Evolutionary conservation across 305 asterid species (phyloP).

Genomic region (Rubia tinctorum): DNA sequence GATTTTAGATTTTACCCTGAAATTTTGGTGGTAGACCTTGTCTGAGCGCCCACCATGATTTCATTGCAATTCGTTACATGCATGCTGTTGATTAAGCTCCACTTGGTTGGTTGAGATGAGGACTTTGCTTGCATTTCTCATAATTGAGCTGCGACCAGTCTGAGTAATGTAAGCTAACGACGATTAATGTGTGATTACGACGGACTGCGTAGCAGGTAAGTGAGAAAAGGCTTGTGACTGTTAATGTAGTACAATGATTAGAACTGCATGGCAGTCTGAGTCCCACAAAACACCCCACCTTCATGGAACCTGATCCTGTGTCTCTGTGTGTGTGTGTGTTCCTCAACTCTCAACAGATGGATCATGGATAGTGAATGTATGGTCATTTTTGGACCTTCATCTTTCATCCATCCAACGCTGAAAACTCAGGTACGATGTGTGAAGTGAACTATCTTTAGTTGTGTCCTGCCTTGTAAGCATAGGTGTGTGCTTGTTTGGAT

Average conservation of each 20-base stretch:
- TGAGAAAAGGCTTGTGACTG: conserved; percentile 15
- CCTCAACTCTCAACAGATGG: not conserved
- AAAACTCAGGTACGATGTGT: not conserved
- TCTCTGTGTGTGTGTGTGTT: not conserved
- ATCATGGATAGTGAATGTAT: conserved; percentile 1
- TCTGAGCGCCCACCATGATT: not conserved
- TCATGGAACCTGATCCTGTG: not conserved
- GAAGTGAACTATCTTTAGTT: not conserved
- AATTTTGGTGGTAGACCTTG: not conserved
- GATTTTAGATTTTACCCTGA: not conserved
- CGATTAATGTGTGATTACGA: not conserved
- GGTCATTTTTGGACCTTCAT: not conserved
- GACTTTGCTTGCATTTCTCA: not conserved
- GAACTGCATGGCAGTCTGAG: conserved; percentile 2
- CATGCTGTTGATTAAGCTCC: not conserved
- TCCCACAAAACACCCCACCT: not conserved
- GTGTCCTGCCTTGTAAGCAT: not conserved
- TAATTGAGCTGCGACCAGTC: not conserved
- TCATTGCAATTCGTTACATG: not conserved
- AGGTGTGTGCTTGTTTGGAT: not conserved
- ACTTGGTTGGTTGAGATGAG: not conserved
- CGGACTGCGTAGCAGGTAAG: conserved; percentile 6
- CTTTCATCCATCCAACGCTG: not conserved
- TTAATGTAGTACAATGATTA: conserved; percentile 30
- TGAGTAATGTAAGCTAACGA: not conserved